A percentile compares a stretch with the other conserved stretches of the same genome.
These are phyloP conservation scores for Lactuca sativa DNA, from an alignment of 129 eudicot species.

Conservation along the genomic window DNA sequence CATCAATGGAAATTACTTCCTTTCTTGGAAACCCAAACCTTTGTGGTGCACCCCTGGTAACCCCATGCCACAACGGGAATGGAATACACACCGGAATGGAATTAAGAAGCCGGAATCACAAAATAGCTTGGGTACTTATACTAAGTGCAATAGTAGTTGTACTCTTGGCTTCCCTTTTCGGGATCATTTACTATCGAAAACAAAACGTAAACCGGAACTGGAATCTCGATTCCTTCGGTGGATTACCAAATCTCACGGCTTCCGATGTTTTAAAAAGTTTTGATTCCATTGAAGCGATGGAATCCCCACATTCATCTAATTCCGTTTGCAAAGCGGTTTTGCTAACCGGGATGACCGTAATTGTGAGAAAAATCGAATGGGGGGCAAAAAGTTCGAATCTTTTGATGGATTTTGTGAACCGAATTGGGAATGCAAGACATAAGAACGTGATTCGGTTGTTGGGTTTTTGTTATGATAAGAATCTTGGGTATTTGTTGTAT, in stretches of 20 bases:
- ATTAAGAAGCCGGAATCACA: conserved; percentile 56
- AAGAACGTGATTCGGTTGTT: conserved; percentile 68
- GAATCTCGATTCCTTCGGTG: conserved; percentile 70
- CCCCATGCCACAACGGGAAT: conserved; percentile 46
- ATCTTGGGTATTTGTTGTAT: conserved; percentile 60
- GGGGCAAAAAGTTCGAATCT: conserved; percentile 44
- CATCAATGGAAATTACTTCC: conserved; percentile 63
- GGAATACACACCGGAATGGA: conserved; percentile 48
- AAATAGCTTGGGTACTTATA: conserved; percentile 81
- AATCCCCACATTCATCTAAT: conserved; percentile 36
- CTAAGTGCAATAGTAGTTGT: conserved; percentile 56
- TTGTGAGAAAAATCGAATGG: conserved; percentile 76
- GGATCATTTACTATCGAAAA: conserved; percentile 53
- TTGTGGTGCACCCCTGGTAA: conserved; percentile 76
- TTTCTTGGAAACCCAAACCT: conserved; percentile 78
- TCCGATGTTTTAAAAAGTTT: conserved; percentile 74
- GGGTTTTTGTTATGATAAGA: conserved; percentile 68
- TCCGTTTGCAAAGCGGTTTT: conserved; percentile 68
- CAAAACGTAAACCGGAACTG: conserved; percentile 46
- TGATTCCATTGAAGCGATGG: conserved; percentile 46
- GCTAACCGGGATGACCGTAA: conserved; percentile 69
- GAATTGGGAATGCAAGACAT: conserved; percentile 70
- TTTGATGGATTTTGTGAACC: conserved; percentile 45
- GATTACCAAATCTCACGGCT: conserved; percentile 68
- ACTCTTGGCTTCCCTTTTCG: conserved; percentile 55